Percentiles rank a stretch among this genome's conserved stretches.
Evolutionary conservation across 306 rosid genomes (phyloP).

Genomic region (Malus sylvestris): DNA sequence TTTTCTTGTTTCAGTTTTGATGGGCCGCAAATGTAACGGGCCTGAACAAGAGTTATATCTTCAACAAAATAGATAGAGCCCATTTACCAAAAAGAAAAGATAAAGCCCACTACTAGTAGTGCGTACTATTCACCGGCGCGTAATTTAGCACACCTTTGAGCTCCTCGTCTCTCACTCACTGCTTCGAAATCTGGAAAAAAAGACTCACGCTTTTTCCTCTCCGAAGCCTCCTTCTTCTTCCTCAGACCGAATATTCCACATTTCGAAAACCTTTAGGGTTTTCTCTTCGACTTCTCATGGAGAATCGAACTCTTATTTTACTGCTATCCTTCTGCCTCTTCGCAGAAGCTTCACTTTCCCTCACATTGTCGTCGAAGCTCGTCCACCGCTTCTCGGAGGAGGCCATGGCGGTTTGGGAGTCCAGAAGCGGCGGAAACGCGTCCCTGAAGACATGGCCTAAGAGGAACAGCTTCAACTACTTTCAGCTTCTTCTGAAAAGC

Average conservation of each 20-base stretch:
- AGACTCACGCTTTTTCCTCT: not conserved
- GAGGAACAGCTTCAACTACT: slow-evolving; percentile 38
- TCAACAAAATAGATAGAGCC: not conserved
- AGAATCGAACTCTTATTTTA: slow-evolving; percentile 3
- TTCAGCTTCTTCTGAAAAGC: slow-evolving; percentile 36
- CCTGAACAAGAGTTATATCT: not conserved
- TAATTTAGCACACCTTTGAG: not conserved
- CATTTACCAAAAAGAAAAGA: not conserved
- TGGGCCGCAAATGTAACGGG: not conserved
- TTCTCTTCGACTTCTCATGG: not conserved
- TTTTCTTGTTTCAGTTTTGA: too few relatives aligned
- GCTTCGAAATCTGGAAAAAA: not conserved
- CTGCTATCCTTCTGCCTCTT: not conserved
- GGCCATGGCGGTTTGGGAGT: slow-evolving; percentile 34
- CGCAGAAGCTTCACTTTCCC: not conserved
- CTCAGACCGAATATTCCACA: not conserved
- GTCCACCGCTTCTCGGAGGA: slow-evolving; percentile 78
- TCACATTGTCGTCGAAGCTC: slow-evolving; percentile 41
- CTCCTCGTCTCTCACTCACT: not conserved
- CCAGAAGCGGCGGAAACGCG: slow-evolving; percentile 5
- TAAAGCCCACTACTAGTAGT: not conserved
- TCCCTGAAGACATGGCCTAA: slow-evolving; percentile 35
- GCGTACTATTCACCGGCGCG: not conserved
- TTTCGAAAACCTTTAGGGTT: not conserved
- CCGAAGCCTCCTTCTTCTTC: not conserved